Base-by-base conservation (phyloP, 1,139 yeast species). In the Debaryomyces psychrophilus region DNA sequence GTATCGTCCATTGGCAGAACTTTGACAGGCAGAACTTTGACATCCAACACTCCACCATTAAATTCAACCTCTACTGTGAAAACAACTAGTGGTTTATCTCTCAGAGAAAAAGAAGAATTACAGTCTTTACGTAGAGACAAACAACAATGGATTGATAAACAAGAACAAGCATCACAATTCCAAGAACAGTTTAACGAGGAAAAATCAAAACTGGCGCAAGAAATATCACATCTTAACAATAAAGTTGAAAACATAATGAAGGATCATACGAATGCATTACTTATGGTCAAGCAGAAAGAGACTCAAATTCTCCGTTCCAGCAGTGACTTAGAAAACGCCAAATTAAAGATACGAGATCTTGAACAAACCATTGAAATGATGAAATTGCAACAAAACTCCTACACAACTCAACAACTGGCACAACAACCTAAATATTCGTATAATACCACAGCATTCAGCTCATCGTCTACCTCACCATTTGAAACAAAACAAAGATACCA, bases 201-300 rank as follows among this genome's bases (percentile, higher is more conserved):
- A 41, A 74, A 69, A 58, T 64, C 68, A 14, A 62, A 66, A 11
- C 60, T 76, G 35, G 65, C 69, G 60, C 75, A 71, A 52, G 85
- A 80, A 56, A 66, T 76, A 7, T 48, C 57, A 39, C 73, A 64
- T 53, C 62, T 60, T 58, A 78, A 53, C 28, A 44, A 49, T 1
- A 51, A 56, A 59, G 59, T 64, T 41, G 84, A 67, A 53, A 69
- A 64, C 51, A 59, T 67, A 28, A 67, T 70, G 46, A 80, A 74
- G 46, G 85, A 80, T 45, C 75, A 76, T 41, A 80, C 85, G 2
- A 73, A 71, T 41, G 76, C 78, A 43, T 68, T 72, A 33, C 69
- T 84, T 52, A 71, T 76, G 49, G 63, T 81, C 25, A 84, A 85
- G 60, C 82, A 87, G 38, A 83, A 81, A 52, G 93, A 86, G 44